These are phyloP conservation scores for Globisporangium nunn DNA, from an alignment of 352 stramenopile species.

Conservation along the genomic window DNA sequence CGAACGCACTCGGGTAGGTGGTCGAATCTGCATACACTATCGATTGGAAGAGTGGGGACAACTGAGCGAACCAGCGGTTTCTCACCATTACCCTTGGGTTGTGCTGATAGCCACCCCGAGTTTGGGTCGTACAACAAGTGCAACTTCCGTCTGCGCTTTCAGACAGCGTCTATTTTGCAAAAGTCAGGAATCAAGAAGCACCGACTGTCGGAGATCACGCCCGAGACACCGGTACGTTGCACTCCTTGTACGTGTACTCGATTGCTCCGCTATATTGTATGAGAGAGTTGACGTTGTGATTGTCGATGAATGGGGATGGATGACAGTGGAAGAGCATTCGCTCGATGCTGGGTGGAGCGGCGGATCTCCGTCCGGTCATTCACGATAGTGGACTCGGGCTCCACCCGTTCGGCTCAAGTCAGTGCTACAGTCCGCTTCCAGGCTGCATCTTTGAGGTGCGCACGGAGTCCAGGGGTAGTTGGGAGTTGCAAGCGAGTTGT, in stretches of 20 bases:
- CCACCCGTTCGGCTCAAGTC: constrained; percentile 71
- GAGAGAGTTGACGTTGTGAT: too few relatives aligned
- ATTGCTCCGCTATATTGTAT: not conserved
- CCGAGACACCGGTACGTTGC: constrained; percentile 52
- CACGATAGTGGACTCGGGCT: constrained; percentile 70
- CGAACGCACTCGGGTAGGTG: constrained; percentile 61
- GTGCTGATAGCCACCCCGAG: constrained; percentile 44
- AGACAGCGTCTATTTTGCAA: constrained; percentile 28
- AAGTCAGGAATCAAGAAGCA: constrained; percentile 41
- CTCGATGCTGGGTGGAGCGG: constrained; percentile 33
- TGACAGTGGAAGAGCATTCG: constrained; percentile 66
- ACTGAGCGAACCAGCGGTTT: not conserved
- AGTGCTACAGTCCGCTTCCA: constrained; percentile 66
- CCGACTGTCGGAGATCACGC: constrained; percentile 41
- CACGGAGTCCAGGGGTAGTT: not conserved
- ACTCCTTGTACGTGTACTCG: not conserved
- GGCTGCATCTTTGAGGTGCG: constrained; percentile 68
- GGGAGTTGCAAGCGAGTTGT: not conserved
- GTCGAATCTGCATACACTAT: not conserved
- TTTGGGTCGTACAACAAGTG: constrained; percentile 84
- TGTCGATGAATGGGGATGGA: not conserved
- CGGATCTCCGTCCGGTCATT: constrained; percentile 59
- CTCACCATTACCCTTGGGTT: not conserved
- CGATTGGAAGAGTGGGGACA: not conserved
- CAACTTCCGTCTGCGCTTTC: constrained; percentile 70